phyloP scores from a whole-genome alignment of 1,139 yeast genomes.

The Oligophagozyma castellii region DNA sequence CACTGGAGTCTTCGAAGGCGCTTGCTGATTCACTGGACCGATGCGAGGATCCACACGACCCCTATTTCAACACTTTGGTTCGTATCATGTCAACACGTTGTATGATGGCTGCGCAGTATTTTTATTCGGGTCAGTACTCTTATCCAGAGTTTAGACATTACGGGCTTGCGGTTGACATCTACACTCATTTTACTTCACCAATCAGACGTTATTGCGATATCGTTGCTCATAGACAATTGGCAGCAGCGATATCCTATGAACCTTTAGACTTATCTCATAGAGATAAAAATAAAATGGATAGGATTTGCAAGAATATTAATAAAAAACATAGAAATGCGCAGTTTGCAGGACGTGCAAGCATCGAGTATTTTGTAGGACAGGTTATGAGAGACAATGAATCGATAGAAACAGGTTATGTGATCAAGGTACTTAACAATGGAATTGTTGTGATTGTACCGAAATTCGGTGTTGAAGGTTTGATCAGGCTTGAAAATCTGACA shows the following conservation, averaged over 20 bases:
- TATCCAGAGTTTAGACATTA: slow-evolving; percentile 94
- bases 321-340: slow-evolving; percentile 95
- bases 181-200: slow-evolving; percentile 97
- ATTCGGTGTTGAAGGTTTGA: slow-evolving; percentile 91
- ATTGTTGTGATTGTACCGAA: slow-evolving; percentile 92
- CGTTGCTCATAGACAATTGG: slow-evolving; percentile 92
- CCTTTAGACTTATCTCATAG: slow-evolving; percentile 68
- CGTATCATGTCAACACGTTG: slow-evolving; percentile 98
- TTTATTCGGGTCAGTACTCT: slow-evolving; percentile 84
- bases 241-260: slow-evolving; percentile 94
- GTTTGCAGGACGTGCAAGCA: slow-evolving; percentile 96
- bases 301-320: slow-evolving; percentile 79
- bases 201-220: slow-evolving; percentile 97
- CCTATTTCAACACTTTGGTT: slow-evolving; percentile 83
- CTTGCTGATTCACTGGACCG: slow-evolving; percentile 89
- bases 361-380: slow-evolving; percentile 96
- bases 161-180: slow-evolving; percentile 93
- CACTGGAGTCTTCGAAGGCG: slow-evolving; percentile 77
- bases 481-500: slow-evolving; percentile 60
- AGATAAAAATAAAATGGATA: slow-evolving; percentile 82
- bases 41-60: slow-evolving; percentile 69
- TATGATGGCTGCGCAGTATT: slow-evolving; percentile 99
- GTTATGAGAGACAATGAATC: slow-evolving; percentile 67
- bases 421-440: slow-evolving; percentile 89
- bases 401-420: slow-evolving; percentile 84